Percentiles rank a stretch among this genome's conserved stretches.
Evolutionary conservation across 2,329 filamentous ascomycete genomes (phyloP).

Genomic region (Fusarium sp.): DNA sequence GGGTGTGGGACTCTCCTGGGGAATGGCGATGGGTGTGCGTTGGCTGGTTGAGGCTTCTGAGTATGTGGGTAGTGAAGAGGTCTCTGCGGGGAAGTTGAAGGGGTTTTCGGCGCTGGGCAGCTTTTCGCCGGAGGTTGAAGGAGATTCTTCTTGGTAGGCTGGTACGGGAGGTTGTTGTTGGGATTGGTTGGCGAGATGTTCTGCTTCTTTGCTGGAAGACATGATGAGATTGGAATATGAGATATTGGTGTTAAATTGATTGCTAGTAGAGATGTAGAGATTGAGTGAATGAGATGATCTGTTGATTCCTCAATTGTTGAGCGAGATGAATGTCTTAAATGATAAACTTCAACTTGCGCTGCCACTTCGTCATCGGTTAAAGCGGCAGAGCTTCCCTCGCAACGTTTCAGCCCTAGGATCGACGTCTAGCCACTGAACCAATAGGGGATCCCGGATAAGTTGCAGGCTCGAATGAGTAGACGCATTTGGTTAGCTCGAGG

Average conservation of each 20-base stretch:
- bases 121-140: conserved; percentile 2
- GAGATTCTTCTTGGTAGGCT: conserved; percentile 20
- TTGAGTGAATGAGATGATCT: not conserved
- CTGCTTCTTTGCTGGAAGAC: conserved; percentile 32
- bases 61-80: conserved; percentile 51
- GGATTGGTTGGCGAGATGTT: conserved; percentile 17
- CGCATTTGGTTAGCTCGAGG: not conserved
- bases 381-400: conserved; percentile 14
- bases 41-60: conserved; percentile 36
- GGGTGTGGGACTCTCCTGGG: conserved; percentile 53
- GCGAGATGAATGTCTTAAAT: conserved; percentile 18
- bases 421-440: not conserved
- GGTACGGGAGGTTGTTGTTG: conserved; percentile 17
- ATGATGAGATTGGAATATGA: conserved; percentile 7
- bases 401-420: conserved; percentile 29
- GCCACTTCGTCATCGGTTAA: conserved; percentile 38
- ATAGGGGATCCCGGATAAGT: conserved; percentile 1
- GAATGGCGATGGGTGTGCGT: conserved; percentile 56
- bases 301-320: not conserved
- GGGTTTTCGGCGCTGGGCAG: conserved; percentile 53
- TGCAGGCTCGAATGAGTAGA: conserved; percentile 20
- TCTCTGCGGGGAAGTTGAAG: conserved; percentile 57
- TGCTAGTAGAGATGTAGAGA: not conserved
- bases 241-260: fast-evolving
- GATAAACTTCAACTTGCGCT: not conserved